Base-by-base conservation (phyloP, 768 basidiomycete species). In the Termitomyces sp. region DNA sequence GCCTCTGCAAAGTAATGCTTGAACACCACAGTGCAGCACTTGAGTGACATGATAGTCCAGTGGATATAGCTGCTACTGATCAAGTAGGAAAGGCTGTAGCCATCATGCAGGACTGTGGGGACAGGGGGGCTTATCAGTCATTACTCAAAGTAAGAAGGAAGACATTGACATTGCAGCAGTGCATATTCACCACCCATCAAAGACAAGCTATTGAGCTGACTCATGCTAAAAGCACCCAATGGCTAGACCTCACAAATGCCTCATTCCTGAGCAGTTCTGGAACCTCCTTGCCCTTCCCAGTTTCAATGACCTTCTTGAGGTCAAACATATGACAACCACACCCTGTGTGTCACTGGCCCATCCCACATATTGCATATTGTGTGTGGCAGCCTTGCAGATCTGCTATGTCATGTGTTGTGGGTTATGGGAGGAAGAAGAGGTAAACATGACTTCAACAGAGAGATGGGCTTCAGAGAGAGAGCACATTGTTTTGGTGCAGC, bases 321-420 rank as follows among this genome's bases (percentile, higher is more conserved):
- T 96, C 97, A 73, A 96, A 98, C 62, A 98, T 77, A 74, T 99
- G 97, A 37, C 96, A 82, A 73, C 96, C 25, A 99, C 94, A 49
- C 96, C 97, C 72, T 92, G 88, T 1, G 91, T 96, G 63, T 96
- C 92, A 2, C 94, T 92, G 0, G 96, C 96, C 91, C 94, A 96
- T 2, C 83, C 79, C 2, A 90, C 85, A 70, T 98, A 98, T 73
- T 91, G 83, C 66, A 92, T 79, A 74, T 99, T 97, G 20, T 95
- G 80, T n/a, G 78, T 72, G 1, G 86, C 87, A 0, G 97, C 97
- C 9, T 76, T 78, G 59, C 85, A 81, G 80, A 97, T 83, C 53
- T 83, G 77, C 32, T 67, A 7, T 48, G 9, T 76, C 73, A 63
- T 76, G 71, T 68, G 60, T 31, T 2, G 25, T 0, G 38, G 40